A percentile compares a stretch with the other conserved stretches of the same genome.
Conservation (phyloP, 2,329 filamentous ascomycete species). For the Tolypocladium ophioglossoides region DNA sequence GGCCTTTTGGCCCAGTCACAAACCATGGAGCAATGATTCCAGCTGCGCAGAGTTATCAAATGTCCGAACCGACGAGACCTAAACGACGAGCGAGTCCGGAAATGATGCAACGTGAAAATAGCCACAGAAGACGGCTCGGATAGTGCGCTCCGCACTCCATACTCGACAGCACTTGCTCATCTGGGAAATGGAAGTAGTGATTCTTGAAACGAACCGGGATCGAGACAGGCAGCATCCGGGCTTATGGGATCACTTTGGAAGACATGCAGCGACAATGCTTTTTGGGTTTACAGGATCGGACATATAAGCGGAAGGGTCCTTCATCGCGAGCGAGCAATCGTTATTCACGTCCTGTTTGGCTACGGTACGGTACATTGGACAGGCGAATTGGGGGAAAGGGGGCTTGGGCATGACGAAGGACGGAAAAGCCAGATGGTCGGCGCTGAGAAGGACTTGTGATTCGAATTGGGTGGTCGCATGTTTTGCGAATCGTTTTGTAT, state of each 20-base stretch:
- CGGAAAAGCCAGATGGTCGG: neutral
- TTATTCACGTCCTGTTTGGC: neutral
- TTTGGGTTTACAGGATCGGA: neutral
- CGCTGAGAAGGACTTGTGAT: neutral
- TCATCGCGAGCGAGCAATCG: neutral
- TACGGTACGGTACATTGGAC: neutral
- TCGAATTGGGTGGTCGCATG: neutral
- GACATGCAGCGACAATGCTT: neutral
- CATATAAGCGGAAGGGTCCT: neutral
- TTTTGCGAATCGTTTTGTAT: neutral
- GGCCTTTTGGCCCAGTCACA: conserved; percentile 18
- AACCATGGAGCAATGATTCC: conserved; percentile 23
- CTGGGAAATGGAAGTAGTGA: neutral
- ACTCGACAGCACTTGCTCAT: neutral
- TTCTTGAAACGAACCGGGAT: neutral
- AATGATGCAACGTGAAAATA: conserved; percentile 31
- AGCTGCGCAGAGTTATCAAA: conserved; percentile 22
- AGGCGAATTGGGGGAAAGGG: neutral
- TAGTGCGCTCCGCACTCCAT: conserved; percentile 5
- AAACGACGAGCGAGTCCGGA: conserved; percentile 45
- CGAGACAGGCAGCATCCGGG: neutral
- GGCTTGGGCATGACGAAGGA: neutral
- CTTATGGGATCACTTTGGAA: neutral
- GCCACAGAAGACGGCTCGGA: conserved; percentile 27
- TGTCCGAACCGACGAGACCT: conserved; percentile 27